Evolutionary conservation across 306 rosid genomes (phyloP).

Genomic region (Fragaria vesca): DNA sequence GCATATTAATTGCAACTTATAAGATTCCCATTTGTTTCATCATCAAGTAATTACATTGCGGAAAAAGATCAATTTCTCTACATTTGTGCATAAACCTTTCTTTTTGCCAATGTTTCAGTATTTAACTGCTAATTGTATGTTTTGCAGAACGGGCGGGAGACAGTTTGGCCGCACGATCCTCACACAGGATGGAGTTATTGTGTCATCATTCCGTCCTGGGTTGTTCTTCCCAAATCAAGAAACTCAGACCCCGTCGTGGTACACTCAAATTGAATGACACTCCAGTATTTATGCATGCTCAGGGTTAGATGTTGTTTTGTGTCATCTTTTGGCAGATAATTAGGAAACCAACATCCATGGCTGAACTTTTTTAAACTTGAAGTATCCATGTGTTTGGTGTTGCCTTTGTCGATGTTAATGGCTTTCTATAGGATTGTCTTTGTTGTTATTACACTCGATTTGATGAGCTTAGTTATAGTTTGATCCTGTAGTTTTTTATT

Average conservation of each 20-base stretch:
- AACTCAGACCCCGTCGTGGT: conserved; percentile 90
- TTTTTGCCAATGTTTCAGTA: background rate
- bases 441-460: background rate
- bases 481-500: background rate
- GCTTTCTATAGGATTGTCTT: background rate
- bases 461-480: background rate
- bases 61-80: background rate
- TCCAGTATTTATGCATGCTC: conserved; percentile 35
- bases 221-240: conserved; percentile 72
- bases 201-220: conserved; percentile 77
- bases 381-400: background rate
- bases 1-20: background rate
- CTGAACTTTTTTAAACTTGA: background rate
- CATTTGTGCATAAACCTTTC: background rate
- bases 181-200: conserved; percentile 87
- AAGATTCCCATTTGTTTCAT: background rate
- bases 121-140: background rate
- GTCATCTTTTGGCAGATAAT: conserved; percentile 23
- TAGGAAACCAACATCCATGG: background rate
- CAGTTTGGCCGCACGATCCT: conserved; percentile 91
- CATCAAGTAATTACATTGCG: background rate
- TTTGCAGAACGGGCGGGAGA: conserved; percentile 76
- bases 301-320: conserved; percentile 42
- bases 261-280: conserved; percentile 44
- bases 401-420: background rate